Base-by-base conservation (phyloP, 352 stramenopile species). In the Pythium aquatile region DNA sequence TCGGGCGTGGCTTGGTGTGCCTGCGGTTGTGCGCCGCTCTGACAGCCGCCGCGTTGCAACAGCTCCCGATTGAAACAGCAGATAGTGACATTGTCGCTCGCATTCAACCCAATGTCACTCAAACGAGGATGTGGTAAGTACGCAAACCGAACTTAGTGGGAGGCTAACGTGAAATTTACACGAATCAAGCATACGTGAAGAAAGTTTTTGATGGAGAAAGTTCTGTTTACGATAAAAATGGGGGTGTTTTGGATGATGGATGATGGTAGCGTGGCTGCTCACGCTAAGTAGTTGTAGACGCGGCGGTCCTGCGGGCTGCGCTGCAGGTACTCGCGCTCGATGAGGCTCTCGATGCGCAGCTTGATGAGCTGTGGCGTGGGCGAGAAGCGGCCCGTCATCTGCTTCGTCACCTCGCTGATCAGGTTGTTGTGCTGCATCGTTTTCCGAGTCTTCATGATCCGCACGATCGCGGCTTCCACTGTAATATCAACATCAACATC, bases 271-370 rank as follows among this genome's bases (percentile, higher is more conserved):
- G 55, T 28, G 32, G 26, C 30, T 55, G 17, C 32, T 87, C 88
- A 99, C 42, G 97, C 97, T 75, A 99, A 89, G 85, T 99, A 99
- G 61, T 94, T 96, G 88, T 99, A 99, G 51, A 98, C 72, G 29
- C 87, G 82, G 66, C 91, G 88, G 72, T 99, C 96, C 49, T 88
- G 74, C 28, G 92, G 72, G 65, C 93, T 94, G 47, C 97, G 91
- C 72, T 99, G 94, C 46, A 99, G 79, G 77, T 99, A 99, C 75
- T 99, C 98, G 56, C 98, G 87, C 71, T 99, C 97, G 66, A 99
- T 99, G 17, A 99, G 85, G 66, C 90, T 98, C 77, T 99, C 98
- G 61, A 99, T 98, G 44, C 98, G 86, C 61, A 98, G 96, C 86
- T 99, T 99, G 77, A 99, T 96, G 60, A 99, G 93, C 61, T 98